Percentiles rank a stretch among this genome's conserved stretches.
These are phyloP conservation scores for Arthrinium phaeospermum DNA, from an alignment of 2,329 filamentous ascomycete species.

Conservation along the genomic window DNA sequence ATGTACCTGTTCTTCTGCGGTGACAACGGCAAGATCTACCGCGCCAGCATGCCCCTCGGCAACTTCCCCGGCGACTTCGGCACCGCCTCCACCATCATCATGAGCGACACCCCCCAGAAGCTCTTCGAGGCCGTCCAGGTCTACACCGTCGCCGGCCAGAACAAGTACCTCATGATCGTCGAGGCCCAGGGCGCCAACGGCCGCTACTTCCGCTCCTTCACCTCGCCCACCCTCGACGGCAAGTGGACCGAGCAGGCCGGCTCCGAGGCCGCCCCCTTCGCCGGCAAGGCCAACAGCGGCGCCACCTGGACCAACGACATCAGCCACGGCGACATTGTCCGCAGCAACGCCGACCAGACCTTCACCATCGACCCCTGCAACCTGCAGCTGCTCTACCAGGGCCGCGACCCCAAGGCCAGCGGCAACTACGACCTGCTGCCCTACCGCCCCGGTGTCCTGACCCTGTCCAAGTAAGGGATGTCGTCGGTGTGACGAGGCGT, in stretches of 20 bases:
- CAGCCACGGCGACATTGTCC: constrained; percentile 67
- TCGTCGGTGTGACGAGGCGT: background rate
- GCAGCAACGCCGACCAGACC: constrained; percentile 64
- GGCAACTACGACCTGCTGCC: constrained; percentile 57
- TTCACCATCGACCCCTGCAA: constrained; percentile 69
- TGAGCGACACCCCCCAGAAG: constrained; percentile 61
- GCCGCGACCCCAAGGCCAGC: constrained; percentile 48
- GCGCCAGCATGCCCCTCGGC: constrained; percentile 64
- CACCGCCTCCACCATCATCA: constrained; percentile 50
- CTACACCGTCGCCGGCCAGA: constrained; percentile 61
- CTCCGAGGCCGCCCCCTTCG: constrained; percentile 64
- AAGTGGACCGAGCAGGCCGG: constrained; percentile 63
- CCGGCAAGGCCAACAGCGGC: constrained; percentile 68
- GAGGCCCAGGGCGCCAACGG: constrained; percentile 63
- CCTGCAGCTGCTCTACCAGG: constrained; percentile 69
- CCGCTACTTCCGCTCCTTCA: constrained; percentile 72
- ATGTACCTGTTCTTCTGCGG: constrained; percentile 74
- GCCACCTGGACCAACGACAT: constrained; percentile 72
- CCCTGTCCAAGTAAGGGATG: constrained; percentile 39
- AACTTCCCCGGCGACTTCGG: constrained; percentile 69
- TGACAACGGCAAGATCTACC: constrained; percentile 71
- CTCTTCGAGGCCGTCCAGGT: constrained; percentile 72
- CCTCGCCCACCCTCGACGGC: constrained; percentile 60
- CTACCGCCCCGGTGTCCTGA: constrained; percentile 62
- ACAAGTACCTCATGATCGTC: constrained; percentile 69